A percentile compares a stretch with the other conserved stretches of the same genome.
These are phyloP conservation scores for Mycena citricolor DNA, from an alignment of 1,284 basidiomycete species.

Conservation along the genomic window DNA sequence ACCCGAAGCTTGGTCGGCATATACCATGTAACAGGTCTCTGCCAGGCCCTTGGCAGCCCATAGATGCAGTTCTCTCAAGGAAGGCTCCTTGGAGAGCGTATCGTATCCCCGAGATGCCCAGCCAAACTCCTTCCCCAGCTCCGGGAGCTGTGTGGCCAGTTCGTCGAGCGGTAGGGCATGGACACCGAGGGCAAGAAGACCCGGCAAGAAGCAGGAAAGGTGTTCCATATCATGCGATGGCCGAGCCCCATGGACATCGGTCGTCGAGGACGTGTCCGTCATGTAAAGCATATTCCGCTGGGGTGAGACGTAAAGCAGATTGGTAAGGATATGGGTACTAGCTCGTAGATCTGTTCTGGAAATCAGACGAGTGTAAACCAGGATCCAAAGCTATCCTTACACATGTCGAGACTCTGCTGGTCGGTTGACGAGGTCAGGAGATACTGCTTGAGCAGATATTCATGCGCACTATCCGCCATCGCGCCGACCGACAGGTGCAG, in stretches of 20 bases:
- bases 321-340: slow-evolving; percentile 59
- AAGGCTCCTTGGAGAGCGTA: slow-evolving; percentile 36
- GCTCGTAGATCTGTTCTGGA: slow-evolving; percentile 67
- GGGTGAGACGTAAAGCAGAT: slow-evolving; percentile 66
- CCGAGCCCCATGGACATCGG: slow-evolving; percentile 29
- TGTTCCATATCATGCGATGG: slow-evolving; percentile 67
- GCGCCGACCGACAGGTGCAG: slow-evolving; percentile 49
- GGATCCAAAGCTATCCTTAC: slow-evolving; percentile 39
- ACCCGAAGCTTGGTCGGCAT: slow-evolving; percentile 60
- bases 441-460: slow-evolving; percentile 76
- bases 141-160: slow-evolving; percentile 37
- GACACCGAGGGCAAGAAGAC: slow-evolving; percentile 71
- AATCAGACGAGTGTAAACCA: slow-evolving; percentile 6
- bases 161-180: slow-evolving; percentile 57
- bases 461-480: slow-evolving; percentile 69
- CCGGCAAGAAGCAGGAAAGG: slow-evolving; percentile 77
- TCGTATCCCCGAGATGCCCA: slow-evolving; percentile 37
- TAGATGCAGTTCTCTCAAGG: slow-evolving; percentile 53
- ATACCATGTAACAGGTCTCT: slow-evolving; percentile 63
- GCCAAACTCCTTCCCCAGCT: slow-evolving; percentile 39
- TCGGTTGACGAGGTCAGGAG: slow-evolving; percentile 63
- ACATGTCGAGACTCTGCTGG: slow-evolving; percentile 58
- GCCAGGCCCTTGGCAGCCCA: slow-evolving; percentile 72
- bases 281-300: slow-evolving; percentile 68
- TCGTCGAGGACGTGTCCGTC: slow-evolving; percentile 47